These are phyloP conservation scores for Calonectria hawksworthii DNA, from an alignment of 2,329 filamentous ascomycete species.

Conservation along the genomic window DNA sequence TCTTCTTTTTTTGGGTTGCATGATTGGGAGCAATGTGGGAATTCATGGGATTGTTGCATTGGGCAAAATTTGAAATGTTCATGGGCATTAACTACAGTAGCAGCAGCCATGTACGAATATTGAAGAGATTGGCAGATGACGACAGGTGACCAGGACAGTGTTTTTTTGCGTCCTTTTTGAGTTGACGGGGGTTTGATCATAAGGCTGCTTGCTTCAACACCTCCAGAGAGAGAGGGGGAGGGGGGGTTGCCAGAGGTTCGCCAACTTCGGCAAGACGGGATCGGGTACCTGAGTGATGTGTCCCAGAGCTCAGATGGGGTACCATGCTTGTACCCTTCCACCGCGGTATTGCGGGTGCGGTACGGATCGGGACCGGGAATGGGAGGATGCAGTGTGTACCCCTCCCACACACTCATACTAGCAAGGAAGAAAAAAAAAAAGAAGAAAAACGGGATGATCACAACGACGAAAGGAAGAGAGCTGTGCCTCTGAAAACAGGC, in stretches of 20 bases:
- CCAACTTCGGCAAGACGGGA: constrained; percentile 21
- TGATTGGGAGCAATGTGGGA: constrained; percentile 18
- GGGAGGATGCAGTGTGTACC: neutral
- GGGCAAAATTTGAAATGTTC: neutral
- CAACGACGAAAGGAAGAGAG: neutral
- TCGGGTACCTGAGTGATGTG: constrained; percentile 22
- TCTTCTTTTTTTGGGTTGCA: constrained; percentile 22
- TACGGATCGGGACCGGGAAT: neutral
- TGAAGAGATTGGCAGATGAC: neutral
- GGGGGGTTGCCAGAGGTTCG: neutral
- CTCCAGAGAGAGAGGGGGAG: neutral
- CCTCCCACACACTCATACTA: neutral
- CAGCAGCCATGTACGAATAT: neutral
- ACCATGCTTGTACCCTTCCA: neutral
- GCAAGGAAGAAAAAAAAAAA: neutral
- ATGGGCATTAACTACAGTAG: neutral
- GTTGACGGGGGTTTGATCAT: constrained; percentile 13
- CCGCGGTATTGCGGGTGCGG: neutral
- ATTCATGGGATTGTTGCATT: neutral
- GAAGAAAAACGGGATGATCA: neutral
- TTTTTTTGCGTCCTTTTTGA: constrained; percentile 25
- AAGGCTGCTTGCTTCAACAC: neutral
- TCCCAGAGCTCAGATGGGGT: neutral
- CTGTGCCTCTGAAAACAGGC: neutral
- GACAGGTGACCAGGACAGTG: constrained; percentile 7